Evolutionary conservation across 1,139 yeast genomes (phyloP), one percentile per base, ranked within the genome.

Genomic region (Protomyces gravidus): DNA sequence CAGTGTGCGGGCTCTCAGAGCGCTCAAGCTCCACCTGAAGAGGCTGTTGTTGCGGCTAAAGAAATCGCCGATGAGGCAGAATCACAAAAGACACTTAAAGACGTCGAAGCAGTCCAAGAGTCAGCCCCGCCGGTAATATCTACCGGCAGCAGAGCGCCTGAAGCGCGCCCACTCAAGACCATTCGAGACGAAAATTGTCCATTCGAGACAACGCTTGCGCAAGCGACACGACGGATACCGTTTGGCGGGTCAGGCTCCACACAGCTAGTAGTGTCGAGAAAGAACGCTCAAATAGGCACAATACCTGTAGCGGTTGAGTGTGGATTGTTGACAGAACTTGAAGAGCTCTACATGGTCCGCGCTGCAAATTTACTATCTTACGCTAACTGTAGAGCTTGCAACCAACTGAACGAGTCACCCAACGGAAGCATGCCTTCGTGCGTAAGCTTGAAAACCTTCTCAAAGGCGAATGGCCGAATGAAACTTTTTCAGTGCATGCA

Each of bases 381-480:
- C 13, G 27, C 30, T 17, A 6, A 46, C 50, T 15, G 9, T 32
- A 33, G 40, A 33, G 45, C 45, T 28, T 53, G 45, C 58, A 45
- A 36, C 36, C 28, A 23, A 32, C 58, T 9, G 23, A 46, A 11
- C 51, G 46, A 25, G 45, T 21, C 11, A 36, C 19, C 23, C 30
- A 21, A n/a, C 23, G 50, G 25, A 53, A 53, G 32, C 58, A 53
- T 6, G 58, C 47, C 45, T 45, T 46, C 33, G 33, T 46, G 6
- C 17, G 11, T 4, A 53, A 53, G 21, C 55, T 66, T 6, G 64
- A 63, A 45, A 33, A 40, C 4, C 40, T 66, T 42, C 51, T 66
- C 42, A 50, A 62, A 39, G 51, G 60, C 36, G 62, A 65, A 32
- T 66, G 66, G 67, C 66, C 68, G 2, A 63, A 61, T 15, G 47